Percentiles rank a stretch among this genome's conserved stretches.
phyloP scores from a whole-genome alignment of 2,329 filamentous ascomycete species.

The Teratosphaeriaceae sp. region DNA sequence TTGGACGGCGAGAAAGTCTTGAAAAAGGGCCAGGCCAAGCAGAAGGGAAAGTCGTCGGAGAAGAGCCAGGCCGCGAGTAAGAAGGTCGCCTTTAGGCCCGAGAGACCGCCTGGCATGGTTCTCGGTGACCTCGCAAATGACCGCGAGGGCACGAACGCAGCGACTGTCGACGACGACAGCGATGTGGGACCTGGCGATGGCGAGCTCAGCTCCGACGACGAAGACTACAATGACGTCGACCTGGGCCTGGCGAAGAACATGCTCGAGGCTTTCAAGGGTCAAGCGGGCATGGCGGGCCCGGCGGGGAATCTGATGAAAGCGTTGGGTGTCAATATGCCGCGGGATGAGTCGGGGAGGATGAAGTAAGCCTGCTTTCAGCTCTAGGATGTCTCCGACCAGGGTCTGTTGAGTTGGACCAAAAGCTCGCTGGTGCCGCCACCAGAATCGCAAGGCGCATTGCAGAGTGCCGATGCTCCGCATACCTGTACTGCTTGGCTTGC shows the following conservation, averaged over 20 bases:
- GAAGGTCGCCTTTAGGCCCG: slow-evolving; percentile 24
- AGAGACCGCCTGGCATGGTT: slow-evolving; percentile 21
- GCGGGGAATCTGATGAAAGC: slow-evolving; percentile 80
- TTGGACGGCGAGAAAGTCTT: slow-evolving; percentile 25
- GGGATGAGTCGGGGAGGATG: slow-evolving; percentile 54
- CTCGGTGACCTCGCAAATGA: slow-evolving; percentile 25
- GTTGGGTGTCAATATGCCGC: slow-evolving; percentile 75
- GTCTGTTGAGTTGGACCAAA: too few relatives aligned
- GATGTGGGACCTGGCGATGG: slow-evolving; percentile 36
- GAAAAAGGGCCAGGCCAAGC: slow-evolving; percentile 7
- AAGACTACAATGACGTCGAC: slow-evolving; percentile 65
- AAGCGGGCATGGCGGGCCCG: slow-evolving; percentile 78
- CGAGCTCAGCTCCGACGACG: slow-evolving; percentile 36
- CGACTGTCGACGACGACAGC: slow-evolving; percentile 14
- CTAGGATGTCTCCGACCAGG: too few relatives aligned
- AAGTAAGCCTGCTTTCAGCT: not conserved
- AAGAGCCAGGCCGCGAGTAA: slow-evolving; percentile 6
- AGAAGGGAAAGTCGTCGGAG: not conserved
- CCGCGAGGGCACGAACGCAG: slow-evolving; percentile 14
- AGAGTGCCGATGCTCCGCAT: too few relatives aligned
- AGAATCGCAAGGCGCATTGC: too few relatives aligned
- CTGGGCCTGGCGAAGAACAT: slow-evolving; percentile 86
- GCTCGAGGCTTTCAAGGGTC: slow-evolving; percentile 85
- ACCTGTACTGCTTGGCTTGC: too few relatives aligned
- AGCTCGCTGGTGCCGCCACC: too few relatives aligned